Evolutionary conservation across 495 filamentous ascomycete genomes (phyloP).

Genomic region (Diplogelasinospora grovesii): DNA sequence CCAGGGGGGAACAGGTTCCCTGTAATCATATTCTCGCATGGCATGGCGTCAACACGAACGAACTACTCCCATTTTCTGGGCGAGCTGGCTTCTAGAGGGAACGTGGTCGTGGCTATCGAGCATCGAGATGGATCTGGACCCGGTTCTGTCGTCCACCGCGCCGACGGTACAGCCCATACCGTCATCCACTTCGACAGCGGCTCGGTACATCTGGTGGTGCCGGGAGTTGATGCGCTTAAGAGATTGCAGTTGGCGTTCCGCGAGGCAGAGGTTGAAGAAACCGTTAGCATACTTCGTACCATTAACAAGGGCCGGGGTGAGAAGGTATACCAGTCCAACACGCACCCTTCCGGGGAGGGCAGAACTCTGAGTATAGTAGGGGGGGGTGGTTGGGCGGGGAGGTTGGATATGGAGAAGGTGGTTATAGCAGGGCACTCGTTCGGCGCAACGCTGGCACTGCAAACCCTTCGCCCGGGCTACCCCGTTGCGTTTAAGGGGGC

Average conservation of each 20-base stretch:
- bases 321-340: slow-evolving; percentile 22
- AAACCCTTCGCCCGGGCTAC: slow-evolving; percentile 34
- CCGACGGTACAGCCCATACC: slow-evolving; percentile 18
- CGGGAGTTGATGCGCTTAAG: slow-evolving; percentile 34
- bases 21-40: slow-evolving; percentile 48
- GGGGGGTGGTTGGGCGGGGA: slow-evolving; percentile 25
- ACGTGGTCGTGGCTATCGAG: slow-evolving; percentile 45
- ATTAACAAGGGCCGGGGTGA: slow-evolving; percentile 39
- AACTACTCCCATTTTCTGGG: slow-evolving; percentile 48
- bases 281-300: slow-evolving; percentile 32
- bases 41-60: slow-evolving; percentile 43
- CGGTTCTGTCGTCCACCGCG: slow-evolving; percentile 32
- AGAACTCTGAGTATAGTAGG: too few relatives aligned
- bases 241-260: slow-evolving; percentile 42
- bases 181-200: slow-evolving; percentile 24
- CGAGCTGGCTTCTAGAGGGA: slow-evolving; percentile 47
- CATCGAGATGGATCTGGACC: slow-evolving; percentile 50
- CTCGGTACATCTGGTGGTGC: too few relatives aligned
- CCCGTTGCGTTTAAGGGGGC: slow-evolving; percentile 34
- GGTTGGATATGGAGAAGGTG: slow-evolving; percentile 34
- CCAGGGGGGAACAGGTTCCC: slow-evolving; percentile 27
- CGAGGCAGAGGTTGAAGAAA: slow-evolving; percentile 47
- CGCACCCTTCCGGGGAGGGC: slow-evolving; percentile 30
- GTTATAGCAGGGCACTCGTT: slow-evolving; percentile 47
- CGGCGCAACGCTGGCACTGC: slow-evolving; percentile 47